Evolutionary conservation across 495 filamentous ascomycete species (phyloP).

Genomic region (Neurospora pannonica): DNA sequence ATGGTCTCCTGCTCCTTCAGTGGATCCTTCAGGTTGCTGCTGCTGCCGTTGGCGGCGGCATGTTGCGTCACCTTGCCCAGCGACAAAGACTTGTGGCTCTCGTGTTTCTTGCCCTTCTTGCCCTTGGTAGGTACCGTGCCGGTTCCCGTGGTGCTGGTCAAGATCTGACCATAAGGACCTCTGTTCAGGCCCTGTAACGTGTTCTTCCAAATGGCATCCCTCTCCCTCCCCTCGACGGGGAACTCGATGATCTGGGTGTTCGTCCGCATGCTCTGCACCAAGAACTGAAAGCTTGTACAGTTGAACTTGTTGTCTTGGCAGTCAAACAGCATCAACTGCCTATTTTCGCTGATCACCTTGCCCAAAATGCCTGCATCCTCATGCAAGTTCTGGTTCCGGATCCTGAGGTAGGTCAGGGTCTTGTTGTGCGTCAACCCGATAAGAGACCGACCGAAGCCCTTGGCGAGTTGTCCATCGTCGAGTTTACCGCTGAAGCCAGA

Average conservation of each 20-base stretch:
- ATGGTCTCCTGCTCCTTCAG: constrained; percentile 5
- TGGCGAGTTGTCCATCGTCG: constrained; percentile 76
- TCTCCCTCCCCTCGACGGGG: constrained; percentile 13
- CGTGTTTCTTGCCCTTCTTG: neutral
- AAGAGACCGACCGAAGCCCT: constrained; percentile 69
- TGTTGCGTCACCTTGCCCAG: neutral
- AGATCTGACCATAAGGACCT: neutral
- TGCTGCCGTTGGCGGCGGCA: neutral
- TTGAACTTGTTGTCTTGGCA: constrained; percentile 36
- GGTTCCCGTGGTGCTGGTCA: neutral
- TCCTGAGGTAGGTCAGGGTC: constrained; percentile 61
- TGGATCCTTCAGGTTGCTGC: neutral
- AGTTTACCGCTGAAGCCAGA: constrained; percentile 84
- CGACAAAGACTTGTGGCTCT: neutral
- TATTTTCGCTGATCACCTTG: constrained; percentile 26
- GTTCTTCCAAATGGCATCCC: constrained; percentile 15
- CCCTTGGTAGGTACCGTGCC: neutral
- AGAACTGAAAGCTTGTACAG: constrained; percentile 23
- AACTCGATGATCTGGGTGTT: constrained; percentile 19
- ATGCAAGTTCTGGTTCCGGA: constrained; percentile 51
- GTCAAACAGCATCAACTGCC: constrained; percentile 20
- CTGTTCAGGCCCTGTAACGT: constrained; percentile 12
- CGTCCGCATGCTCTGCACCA: constrained; percentile 20
- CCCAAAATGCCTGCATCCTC: constrained; percentile 43
- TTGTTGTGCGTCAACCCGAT: constrained; percentile 67